A percentile compares a stretch with the other conserved stretches of the same genome.
Conservation (phyloP, 2,329 filamentous ascomycete species). For the Aspergillus vadensis region DNA sequence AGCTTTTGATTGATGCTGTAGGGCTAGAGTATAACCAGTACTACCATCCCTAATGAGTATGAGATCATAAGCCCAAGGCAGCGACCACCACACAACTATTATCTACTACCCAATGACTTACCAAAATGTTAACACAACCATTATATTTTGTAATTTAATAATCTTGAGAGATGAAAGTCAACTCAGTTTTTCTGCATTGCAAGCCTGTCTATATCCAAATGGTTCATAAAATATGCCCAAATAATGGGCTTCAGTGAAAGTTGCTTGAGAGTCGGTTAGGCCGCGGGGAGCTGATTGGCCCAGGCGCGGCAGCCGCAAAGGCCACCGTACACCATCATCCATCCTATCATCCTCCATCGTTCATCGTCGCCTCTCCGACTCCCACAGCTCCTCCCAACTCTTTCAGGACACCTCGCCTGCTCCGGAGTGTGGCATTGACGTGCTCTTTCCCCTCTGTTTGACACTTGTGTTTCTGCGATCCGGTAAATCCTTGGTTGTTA, state of each 20-base stretch:
- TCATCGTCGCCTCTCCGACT: constrained; percentile 14
- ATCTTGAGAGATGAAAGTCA: too few relatives aligned
- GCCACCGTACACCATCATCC: constrained; percentile 40
- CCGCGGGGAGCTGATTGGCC: constrained; percentile 38
- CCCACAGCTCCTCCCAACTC: constrained; percentile 14
- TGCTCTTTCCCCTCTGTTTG: constrained; percentile 11
- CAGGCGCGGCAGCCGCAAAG: constrained; percentile 31
- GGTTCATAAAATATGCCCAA: neutral
- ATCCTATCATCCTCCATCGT: constrained; percentile 19
- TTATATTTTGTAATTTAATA: neutral
- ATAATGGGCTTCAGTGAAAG: neutral
- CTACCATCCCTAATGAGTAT: neutral
- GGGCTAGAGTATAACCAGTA: too few relatives aligned
- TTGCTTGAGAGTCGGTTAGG: constrained; percentile 19
- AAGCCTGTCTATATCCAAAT: neutral
- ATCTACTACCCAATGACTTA: neutral
- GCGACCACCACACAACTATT: neutral
- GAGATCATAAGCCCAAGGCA: constrained; percentile 10
- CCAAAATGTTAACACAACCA: neutral
- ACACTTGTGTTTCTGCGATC: neutral
- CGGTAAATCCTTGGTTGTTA: constrained; percentile 16
- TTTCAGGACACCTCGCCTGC: constrained; percentile 19
- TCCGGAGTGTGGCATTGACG: constrained; percentile 14
- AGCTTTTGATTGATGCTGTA: too few relatives aligned
- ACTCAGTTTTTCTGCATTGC: neutral